Percentiles rank a stretch among this genome's conserved stretches.
Evolutionary conservation across 2,329 filamentous ascomycete species (phyloP).

Genomic region (Pseudogymnoascus sp.): DNA sequence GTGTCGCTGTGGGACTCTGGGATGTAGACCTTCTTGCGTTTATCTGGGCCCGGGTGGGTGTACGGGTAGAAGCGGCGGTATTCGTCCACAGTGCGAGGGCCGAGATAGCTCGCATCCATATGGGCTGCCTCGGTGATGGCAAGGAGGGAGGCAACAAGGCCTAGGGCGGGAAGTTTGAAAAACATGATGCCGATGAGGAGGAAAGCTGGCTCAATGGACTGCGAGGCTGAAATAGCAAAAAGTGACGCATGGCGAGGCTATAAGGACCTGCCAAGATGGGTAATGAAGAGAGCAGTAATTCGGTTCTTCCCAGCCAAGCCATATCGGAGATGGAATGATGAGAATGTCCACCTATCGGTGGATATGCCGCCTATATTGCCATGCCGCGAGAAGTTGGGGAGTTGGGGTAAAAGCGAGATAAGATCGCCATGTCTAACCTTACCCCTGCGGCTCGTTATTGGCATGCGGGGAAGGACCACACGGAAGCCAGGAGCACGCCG

Average conservation of each 20-base stretch:
- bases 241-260: slow-evolving; percentile 5
- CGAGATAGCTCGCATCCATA: slow-evolving; percentile 32
- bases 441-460: not conserved
- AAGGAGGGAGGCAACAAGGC: slow-evolving; percentile 24
- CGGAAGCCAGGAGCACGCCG: not conserved
- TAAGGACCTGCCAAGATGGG: slow-evolving; percentile 1
- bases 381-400: not conserved
- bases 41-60: slow-evolving; percentile 22
- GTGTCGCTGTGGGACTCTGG: slow-evolving; percentile 46
- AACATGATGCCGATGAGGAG: slow-evolving; percentile 22
- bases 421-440: slow-evolving; percentile 6
- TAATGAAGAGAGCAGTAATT: not conserved
- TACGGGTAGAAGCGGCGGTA: slow-evolving; percentile 38
- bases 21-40: slow-evolving; percentile 43
- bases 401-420: slow-evolving; percentile 5
- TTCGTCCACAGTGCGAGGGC: slow-evolving; percentile 24
- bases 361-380: slow-evolving; percentile 6
- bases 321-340: slow-evolving; percentile 3
- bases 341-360: slow-evolving; percentile 11
- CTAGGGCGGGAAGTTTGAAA: slow-evolving; percentile 22
- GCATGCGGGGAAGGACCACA: slow-evolving; percentile 8
- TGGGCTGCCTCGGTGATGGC: slow-evolving; percentile 28
- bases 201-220: not conserved
- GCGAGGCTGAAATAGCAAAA: slow-evolving; percentile 5
- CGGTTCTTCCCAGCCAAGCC: not conserved